Evolutionary conservation across 2,329 filamentous ascomycete genomes (phyloP), one percentile per base, ranked within the genome.

Genomic region (Annulohypoxylon truncatum): DNA sequence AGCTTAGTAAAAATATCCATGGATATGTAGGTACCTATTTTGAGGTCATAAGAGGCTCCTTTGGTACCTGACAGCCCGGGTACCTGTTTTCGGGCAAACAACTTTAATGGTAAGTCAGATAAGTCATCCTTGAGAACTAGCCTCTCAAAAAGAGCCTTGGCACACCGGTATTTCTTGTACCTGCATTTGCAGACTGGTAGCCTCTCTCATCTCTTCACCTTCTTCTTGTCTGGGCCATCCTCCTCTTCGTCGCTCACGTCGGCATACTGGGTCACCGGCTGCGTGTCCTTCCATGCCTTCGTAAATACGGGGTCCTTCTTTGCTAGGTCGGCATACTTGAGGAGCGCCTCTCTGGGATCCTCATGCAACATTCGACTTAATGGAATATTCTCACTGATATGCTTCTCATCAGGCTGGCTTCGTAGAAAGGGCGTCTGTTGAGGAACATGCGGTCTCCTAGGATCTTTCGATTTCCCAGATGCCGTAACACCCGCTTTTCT

Each of bases 301-400:
- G 96, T 99, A 76, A 98, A 99, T 73, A 97, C 86, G 0, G 94
- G 95, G 77, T 98, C 94, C 77, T 93, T 95, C 79, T 97, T 89
- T 10, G 94, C 94, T 76, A 96, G 90, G 59, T 97, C 93, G 35
- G 94, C 95, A 83, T 98, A 99, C 82, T 96, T 97, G 65, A 99
- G 82, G 75, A 99, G 82, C 47, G 96, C 96, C 79, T 97, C 96
- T 69, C 96, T 85, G 0, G 96, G 96, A 81, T 99, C 96, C 78
- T 99, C 96, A 79, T 99, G 94, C 50, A 97, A 85, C 93, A 99
- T 97, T 68, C 89, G 90, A 68, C 93, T 95, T 10, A 98, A 85
- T 26, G 94, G 93, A 56, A 98, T 97, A 70, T 92, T 92, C 76
- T 95, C 89, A 73, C 90, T 90, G 66, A 99, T 93, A 77, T 96